Conservation (phyloP, 2,329 filamentous ascomycete species). For the Westerdykella ornata region DNA sequence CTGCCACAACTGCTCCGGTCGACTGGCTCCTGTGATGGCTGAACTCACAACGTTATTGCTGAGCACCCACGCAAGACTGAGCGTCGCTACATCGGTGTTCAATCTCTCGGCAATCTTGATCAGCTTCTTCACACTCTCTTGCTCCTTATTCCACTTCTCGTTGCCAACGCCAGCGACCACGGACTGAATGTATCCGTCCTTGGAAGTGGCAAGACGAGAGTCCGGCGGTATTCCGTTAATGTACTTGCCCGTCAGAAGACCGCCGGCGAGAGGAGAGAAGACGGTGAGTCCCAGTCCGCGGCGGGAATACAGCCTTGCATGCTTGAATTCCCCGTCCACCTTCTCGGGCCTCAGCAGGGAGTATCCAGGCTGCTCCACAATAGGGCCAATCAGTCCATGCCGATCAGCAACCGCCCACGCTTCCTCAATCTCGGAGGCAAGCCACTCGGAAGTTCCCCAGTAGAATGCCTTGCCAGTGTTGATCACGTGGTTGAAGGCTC, state of each 20-base stretch:
- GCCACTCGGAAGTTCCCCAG: conserved; percentile 58
- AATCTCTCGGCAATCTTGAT: conserved; percentile 55
- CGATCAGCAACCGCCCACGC: conserved; percentile 54
- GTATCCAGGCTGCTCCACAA: conserved; percentile 52
- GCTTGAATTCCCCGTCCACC: conserved; percentile 53
- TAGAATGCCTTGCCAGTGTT: conserved; percentile 61
- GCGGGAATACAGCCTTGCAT: conserved; percentile 48
- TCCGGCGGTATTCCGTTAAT: conserved; percentile 54
- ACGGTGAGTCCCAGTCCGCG: conserved; percentile 50
- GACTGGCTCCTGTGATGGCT: conserved; percentile 25
- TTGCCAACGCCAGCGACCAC: conserved; percentile 37
- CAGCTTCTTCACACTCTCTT: conserved; percentile 50
- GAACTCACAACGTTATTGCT: conserved; percentile 25
- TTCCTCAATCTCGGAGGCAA: conserved; percentile 53
- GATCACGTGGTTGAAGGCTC: conserved; percentile 65
- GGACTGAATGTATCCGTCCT: conserved; percentile 50
- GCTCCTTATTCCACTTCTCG: conserved; percentile 49
- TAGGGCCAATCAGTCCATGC: conserved; percentile 51
- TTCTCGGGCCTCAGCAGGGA: conserved; percentile 52
- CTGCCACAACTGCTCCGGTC: conserved; percentile 29
- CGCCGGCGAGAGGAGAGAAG: conserved; percentile 51
- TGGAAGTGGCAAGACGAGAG: conserved; percentile 50
- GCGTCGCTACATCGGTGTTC: conserved; percentile 48
- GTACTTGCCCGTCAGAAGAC: conserved; percentile 57
- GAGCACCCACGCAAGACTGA: conserved; percentile 35